These are phyloP conservation scores for Immersiporthe knoxdaviesiana DNA, from an alignment of 2,329 filamentous ascomycete species.

Conservation along the genomic window DNA sequence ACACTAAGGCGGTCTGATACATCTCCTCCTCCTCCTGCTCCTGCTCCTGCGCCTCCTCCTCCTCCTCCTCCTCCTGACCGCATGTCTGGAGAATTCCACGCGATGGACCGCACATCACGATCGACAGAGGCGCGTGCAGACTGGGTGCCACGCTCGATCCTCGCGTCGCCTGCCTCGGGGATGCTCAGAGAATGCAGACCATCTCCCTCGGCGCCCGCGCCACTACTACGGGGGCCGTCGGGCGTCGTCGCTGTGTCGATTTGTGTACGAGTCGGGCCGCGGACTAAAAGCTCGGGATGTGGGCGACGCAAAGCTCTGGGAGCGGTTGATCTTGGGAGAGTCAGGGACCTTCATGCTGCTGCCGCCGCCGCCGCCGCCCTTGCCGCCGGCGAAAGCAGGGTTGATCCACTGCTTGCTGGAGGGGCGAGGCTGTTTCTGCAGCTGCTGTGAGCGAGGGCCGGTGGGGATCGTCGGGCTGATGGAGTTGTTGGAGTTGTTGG, in stretches of 20 bases:
- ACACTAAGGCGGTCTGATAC: slow-evolving; percentile 28
- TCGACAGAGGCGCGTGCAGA: slow-evolving; percentile 40
- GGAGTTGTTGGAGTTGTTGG: slow-evolving; percentile 38
- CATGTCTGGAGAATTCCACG: slow-evolving; percentile 31
- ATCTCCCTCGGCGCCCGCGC: slow-evolving; percentile 52
- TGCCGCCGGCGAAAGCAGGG: slow-evolving; percentile 48
- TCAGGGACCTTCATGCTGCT: slow-evolving; percentile 47
- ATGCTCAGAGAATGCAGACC: slow-evolving; percentile 46
- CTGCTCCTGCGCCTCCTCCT: neutral
- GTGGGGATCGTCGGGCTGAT: slow-evolving; percentile 55
- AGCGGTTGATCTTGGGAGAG: slow-evolving; percentile 55
- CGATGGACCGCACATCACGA: slow-evolving; percentile 33
- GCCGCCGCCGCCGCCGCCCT: neutral
- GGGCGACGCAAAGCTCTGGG: slow-evolving; percentile 53
- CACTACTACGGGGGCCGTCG: slow-evolving; percentile 57
- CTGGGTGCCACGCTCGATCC: slow-evolving; percentile 45
- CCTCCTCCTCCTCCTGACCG: neutral
- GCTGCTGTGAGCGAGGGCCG: slow-evolving; percentile 56
- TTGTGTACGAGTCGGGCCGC: slow-evolving; percentile 42
- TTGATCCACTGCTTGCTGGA: slow-evolving; percentile 66
- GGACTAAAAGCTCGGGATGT: slow-evolving; percentile 38
- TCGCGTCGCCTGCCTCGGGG: slow-evolving; percentile 52
- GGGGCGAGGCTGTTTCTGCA: slow-evolving; percentile 48
- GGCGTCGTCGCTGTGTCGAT: slow-evolving; percentile 47
- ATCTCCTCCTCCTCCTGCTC: slow-evolving; percentile 30